Base-by-base conservation (phyloP, 1,284 basidiomycete genomes). In the Ustilago shanxiensis region DNA sequence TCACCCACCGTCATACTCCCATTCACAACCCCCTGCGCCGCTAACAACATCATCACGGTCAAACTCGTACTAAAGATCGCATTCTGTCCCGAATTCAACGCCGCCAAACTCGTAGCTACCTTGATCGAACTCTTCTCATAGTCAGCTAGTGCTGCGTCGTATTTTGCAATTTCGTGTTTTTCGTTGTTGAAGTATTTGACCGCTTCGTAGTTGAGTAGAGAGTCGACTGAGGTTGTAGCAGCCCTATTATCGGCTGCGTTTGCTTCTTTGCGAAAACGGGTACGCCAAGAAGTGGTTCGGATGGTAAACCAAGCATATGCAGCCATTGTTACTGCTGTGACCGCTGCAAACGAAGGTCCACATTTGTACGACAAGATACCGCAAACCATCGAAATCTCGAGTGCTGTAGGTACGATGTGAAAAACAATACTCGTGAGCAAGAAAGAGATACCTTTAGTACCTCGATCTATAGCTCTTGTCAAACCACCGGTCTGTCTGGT, bases 171-270 rank as follows among this genome's bases (percentile, higher is more conserved):
- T 87, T 99, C 95, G 85, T 92, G 93, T 72, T 90, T 90, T 86
- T 98, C 96, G 84, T 99, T 99, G 88, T 97, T 98, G 89, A 99
- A 99, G 84, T 96, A 92, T 93, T 99, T 99, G 81, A 99, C 96
- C 14, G 96, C 96, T 86, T 99, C 96, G 83, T 94, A 99, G 85
- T 99, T 99, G 86, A 99, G 95, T 60, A 99, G 88, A 0, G 95
- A 94, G 85, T 99, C 97, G 11, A 98, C 94, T 1, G 94, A 94
- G 1, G 93, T 91, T 0, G 94, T 94, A 0, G 97, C 97, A 13
- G 95, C 95, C 83, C 93, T 93, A 87, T 99, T 98, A 83, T 99
- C 96, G 0, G 97, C 97, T 54, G 92, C 91, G 87, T 99, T 99
- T 0, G 96, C 96, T 78, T 98, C 91, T 60, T 95, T 91, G 20